Base-by-base conservation (phyloP, 2,329 filamentous ascomycete genomes). In the Microdochium paspali region DNA sequence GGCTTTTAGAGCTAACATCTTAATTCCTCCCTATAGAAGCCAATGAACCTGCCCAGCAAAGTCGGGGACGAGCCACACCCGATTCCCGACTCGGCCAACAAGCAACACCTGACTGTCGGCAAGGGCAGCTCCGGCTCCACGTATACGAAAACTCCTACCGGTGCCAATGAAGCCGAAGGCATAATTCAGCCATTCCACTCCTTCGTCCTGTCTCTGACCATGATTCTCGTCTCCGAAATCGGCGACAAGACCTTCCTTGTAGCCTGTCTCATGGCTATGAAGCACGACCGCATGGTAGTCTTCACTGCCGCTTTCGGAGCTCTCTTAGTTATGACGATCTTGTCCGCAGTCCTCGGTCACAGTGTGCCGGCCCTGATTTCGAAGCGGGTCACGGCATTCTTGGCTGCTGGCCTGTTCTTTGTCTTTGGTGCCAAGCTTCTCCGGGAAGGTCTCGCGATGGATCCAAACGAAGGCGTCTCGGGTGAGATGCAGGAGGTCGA, bases 161-260 rank as follows among this genome's bases (percentile, higher is more conserved):
- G 45, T 44, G 63, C 63, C 4, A 77, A 76, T 10, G 60, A 60
- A 10, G 56, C 54, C n/a, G 69, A 72, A 24, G 80, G 83, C 49
- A 71, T 90, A 35, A 89, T 90, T 50, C 85, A 83, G 52, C 87
- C 88, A 18, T 73, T 84, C 58, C 91, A 98, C 65, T 97, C 93
- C 3, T 94, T 93, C 60, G 61, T 95, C 12, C 82, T 97, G 26
- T 95, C 93, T 15, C 82, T 96, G 50, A 91, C 90, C 49, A 98
- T 97, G 93, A 98, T 98, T 58, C 73, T 97, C 52, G 85, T 97
- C 58, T 96, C 91, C 44, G 93, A 98, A 65, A 82, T 98, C 58
- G 93, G 93, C 53, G 93, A 98, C 78, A 98, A 98, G 71, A 98
- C 93, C 0, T 98, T 98, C 72, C 77, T 98, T 40, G 89, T 98